Base-by-base conservation (phyloP, 192 early-diverging fungal species). In the Backusella parvicylindrica region DNA sequence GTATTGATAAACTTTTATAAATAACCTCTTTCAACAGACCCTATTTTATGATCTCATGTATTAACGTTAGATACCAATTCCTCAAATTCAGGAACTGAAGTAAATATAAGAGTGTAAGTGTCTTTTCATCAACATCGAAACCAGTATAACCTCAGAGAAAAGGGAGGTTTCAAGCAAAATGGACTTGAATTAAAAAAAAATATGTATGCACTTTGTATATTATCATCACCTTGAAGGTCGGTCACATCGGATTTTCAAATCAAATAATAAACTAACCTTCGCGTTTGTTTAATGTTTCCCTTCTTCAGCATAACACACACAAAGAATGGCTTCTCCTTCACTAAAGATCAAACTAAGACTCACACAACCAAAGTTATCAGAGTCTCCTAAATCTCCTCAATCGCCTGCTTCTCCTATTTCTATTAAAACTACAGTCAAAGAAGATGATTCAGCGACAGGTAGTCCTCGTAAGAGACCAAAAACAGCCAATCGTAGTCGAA, bases 321-420 rank as follows among this genome's bases (percentile, higher is more conserved):
- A 11, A 60, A 56, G 23, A 40, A 72, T 72, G 71, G 50, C 71
- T 4, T 35, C 32, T 15, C 71, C 71, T 23, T 60, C 71, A 53
- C 50, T 72, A 23, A 72, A 72, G 53, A 72, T 72, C 30, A 72
- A 72, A 28, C 26, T 72, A 21, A 49, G 71, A 60, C 71, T 72
- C 30, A 47, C 71, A 53, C 28, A 33, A 60, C 47, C 32, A 8
- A 35, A 72, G 11, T 26, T 28, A n/a, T 53, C 71, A 63, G 53
- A 63, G n/a, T 72, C 71, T 18, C 71, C 71, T 36, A 21, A 60
- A 60, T 60, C 53, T 26, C 53, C 53, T 11, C 53, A 60, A 60
- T 60, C 53, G 3, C 37, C 38, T 28, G 68, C 72, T 33, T 35
- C 72, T n/a, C 60, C 72, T 21, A 21, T 35, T 32, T 38, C 72